These are phyloP conservation scores for Jaminaea rosea DNA, from an alignment of 1,284 basidiomycete genomes.

Conservation along the genomic window DNA sequence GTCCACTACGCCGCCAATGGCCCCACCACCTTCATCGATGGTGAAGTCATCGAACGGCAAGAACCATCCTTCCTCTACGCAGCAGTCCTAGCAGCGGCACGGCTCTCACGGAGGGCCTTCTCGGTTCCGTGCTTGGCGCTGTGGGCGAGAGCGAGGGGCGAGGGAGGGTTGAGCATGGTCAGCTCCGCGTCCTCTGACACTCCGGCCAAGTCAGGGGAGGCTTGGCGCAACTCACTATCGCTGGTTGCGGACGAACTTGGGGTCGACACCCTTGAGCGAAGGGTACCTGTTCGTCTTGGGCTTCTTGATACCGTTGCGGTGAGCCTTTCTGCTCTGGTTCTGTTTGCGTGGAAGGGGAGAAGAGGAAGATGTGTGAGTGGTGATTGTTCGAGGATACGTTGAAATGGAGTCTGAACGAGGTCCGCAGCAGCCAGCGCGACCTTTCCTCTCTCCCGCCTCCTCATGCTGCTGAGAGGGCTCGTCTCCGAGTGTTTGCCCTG, in stretches of 20 bases:
- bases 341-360: constrained; percentile 15
- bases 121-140: constrained; percentile 71
- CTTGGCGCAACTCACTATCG: no score
- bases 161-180: no score
- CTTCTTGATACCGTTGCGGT: constrained; percentile 66
- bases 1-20: no score
- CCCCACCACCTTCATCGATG: no score
- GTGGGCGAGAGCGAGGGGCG: no score
- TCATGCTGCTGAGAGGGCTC: background rate
- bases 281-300: constrained; percentile 63
- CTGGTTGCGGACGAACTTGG: constrained; percentile 84
- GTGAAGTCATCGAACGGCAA: no score
- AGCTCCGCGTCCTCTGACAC: no score
- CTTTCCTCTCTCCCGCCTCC: background rate
- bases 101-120: constrained; percentile 48
- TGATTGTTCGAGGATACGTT: background rate
- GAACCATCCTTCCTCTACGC: background rate
- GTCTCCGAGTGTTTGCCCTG: no score
- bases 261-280: constrained; percentile 84
- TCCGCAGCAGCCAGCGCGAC: no score
- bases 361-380: background rate
- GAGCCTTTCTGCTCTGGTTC: constrained; percentile 67
- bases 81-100: constrained; percentile 8
- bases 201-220: no score
- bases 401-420: background rate